A percentile compares a stretch with the other conserved stretches of the same genome.
These are phyloP conservation scores for Pelargonium cotyledonis DNA, from an alignment of 441 rosid species.

Conservation along the genomic window DNA sequence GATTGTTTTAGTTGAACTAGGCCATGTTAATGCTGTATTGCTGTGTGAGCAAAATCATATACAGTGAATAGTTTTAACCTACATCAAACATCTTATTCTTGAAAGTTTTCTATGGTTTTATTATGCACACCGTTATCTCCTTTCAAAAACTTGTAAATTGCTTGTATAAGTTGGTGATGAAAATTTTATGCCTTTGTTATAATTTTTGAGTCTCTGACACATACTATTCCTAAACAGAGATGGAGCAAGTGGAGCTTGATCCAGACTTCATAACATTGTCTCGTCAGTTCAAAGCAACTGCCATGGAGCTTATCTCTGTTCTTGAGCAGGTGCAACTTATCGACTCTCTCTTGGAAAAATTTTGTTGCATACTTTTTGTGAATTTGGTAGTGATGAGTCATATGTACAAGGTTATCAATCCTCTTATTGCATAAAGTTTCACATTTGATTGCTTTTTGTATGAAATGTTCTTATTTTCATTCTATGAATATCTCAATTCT, in stretches of 20 bases:
- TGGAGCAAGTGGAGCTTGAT: constrained; percentile 93
- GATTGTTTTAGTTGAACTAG: too few species aligned
- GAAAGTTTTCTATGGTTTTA: too few species aligned
- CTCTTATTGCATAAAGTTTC: constrained; percentile 7
- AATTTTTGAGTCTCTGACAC: constrained; percentile 23
- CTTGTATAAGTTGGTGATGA: constrained; percentile 9
- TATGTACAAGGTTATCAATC: constrained; percentile 4
- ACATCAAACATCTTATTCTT: too few species aligned
- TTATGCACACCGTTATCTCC: too few species aligned
- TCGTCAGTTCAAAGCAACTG: constrained; percentile 89
- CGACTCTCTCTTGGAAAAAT: constrained; percentile 5
- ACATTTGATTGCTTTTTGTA: neutral
- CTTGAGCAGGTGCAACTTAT: constrained; percentile 72
- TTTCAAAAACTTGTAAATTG: too few species aligned
- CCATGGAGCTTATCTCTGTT: constrained; percentile 87
- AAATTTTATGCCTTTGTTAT: constrained; percentile 12
- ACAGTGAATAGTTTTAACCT: too few species aligned
- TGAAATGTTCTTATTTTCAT: neutral
- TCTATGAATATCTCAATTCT: constrained; percentile 16
- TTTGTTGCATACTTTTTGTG: neutral
- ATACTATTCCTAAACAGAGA: constrained; percentile 39
- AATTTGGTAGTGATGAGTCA: neutral
- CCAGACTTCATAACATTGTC: constrained; percentile 71
- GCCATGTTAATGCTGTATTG: too few species aligned
- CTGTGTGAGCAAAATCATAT: too few species aligned